Percentiles rank a stretch among this genome's conserved stretches.
Evolutionary conservation across 495 filamentous ascomycete species (phyloP).

Genomic region (Podospora bellae-mahoneyi): DNA sequence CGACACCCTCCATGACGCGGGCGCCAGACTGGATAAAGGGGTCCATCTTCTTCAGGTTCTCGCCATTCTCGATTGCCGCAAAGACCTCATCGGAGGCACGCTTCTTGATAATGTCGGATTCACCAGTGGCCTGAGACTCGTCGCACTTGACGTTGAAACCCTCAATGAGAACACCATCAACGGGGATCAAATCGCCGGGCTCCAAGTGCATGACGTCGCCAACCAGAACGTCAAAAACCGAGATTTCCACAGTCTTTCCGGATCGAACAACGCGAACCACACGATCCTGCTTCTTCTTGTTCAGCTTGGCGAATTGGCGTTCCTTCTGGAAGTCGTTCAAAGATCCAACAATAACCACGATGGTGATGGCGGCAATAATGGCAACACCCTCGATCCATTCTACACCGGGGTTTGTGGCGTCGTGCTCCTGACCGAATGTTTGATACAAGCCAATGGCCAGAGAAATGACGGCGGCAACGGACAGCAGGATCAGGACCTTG

Average conservation of each 20-base stretch:
- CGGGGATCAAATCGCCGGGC: constrained; percentile 71
- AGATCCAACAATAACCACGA: constrained; percentile 71
- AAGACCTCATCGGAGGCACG: constrained; percentile 72
- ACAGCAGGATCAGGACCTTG: constrained; percentile 74
- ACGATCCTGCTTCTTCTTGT: constrained; percentile 76
- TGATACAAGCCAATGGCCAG: constrained; percentile 72
- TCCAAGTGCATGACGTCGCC: constrained; percentile 72
- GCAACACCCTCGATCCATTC: constrained; percentile 82
- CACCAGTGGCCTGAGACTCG: constrained; percentile 79
- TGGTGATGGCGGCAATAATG: constrained; percentile 71
- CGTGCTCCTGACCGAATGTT: constrained; percentile 46
- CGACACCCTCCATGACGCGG: constrained; percentile 88
- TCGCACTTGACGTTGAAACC: constrained; percentile 77
- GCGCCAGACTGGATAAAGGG: constrained; percentile 92
- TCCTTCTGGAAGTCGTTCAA: constrained; percentile 79
- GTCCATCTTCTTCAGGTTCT: constrained; percentile 77
- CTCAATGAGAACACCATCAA: constrained; percentile 69
- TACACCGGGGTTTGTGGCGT: constrained; percentile 46
- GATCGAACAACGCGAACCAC: constrained; percentile 74
- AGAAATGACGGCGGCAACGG: constrained; percentile 68
- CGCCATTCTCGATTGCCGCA: constrained; percentile 69
- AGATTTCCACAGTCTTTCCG: constrained; percentile 67
- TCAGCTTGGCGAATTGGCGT: constrained; percentile 73
- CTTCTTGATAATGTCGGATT: constrained; percentile 79
- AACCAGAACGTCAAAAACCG: constrained; percentile 66